These are phyloP conservation scores for Geotrichum ghanense DNA, from an alignment of 805 yeast genomes.

Conservation along the genomic window DNA sequence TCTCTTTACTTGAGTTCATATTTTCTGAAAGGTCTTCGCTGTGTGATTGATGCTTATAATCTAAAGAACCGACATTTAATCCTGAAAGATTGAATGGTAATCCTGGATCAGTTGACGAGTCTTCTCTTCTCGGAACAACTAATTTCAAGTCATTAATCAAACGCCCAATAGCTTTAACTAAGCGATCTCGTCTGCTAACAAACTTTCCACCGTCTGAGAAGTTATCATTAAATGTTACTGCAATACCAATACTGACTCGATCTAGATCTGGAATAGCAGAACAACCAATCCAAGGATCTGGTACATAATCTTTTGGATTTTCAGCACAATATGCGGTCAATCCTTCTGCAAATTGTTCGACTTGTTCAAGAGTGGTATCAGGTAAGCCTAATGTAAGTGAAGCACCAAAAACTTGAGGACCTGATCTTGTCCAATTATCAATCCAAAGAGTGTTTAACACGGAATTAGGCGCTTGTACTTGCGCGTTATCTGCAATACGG, in stretches of 20 bases:
- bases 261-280: slow-evolving; percentile 26
- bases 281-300: slow-evolving; percentile 23
- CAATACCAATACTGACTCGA: slow-evolving; percentile 19
- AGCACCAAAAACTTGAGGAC: slow-evolving; percentile 20
- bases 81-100: too few relatives aligned
- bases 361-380: slow-evolving; percentile 26
- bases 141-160: slow-evolving; percentile 26
- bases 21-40: too few relatives aligned
- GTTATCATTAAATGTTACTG: slow-evolving; percentile 22
- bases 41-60: too few relatives aligned
- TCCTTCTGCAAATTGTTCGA: slow-evolving; percentile 22
- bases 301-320: slow-evolving; percentile 27
- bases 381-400: slow-evolving; percentile 30
- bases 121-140: slow-evolving; percentile 26
- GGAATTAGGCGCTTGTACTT: slow-evolving; percentile 23
- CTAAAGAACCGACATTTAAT: too few relatives aligned
- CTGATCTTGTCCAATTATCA: slow-evolving; percentile 28
- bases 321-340: slow-evolving; percentile 21
- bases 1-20: too few relatives aligned
- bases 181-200: slow-evolving; percentile 20
- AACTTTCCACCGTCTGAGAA: slow-evolving; percentile 21
- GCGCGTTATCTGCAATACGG: not conserved
- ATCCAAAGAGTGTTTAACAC: slow-evolving; percentile 26
- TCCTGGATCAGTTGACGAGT: slow-evolving; percentile 25
- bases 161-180: too few relatives aligned